Percentiles rank a stretch among this genome's conserved stretches.
phyloP scores from a whole-genome alignment of 2,329 filamentous ascomycete species.

The Paracoccidioides lutzii region DNA sequence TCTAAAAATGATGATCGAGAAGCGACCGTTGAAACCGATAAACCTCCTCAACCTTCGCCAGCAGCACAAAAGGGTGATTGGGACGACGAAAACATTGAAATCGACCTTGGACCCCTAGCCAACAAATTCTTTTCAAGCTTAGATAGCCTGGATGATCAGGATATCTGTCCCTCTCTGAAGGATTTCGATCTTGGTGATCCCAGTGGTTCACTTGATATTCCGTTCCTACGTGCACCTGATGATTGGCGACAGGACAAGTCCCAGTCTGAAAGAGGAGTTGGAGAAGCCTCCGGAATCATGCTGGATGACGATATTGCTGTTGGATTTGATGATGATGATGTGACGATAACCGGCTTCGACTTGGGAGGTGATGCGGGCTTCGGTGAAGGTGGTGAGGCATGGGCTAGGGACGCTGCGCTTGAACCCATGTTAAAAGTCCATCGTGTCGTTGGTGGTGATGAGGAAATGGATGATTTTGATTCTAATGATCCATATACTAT shows the following conservation, averaged over 20 bases:
- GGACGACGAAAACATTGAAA: constrained; percentile 49
- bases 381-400: constrained; percentile 89
- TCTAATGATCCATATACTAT: constrained; percentile 62
- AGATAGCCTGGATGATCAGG: constrained; percentile 62
- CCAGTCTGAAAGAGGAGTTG: constrained; percentile 37
- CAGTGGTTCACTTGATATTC: constrained; percentile 73
- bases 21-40: constrained; percentile 36
- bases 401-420: constrained; percentile 79
- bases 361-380: constrained; percentile 63
- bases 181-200: constrained; percentile 83
- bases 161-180: constrained; percentile 90
- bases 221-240: constrained; percentile 78
- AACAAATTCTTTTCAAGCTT: constrained; percentile 79
- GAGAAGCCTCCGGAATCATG: constrained; percentile 65
- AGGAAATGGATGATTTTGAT: constrained; percentile 36
- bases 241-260: constrained; percentile 65
- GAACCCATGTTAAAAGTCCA: constrained; percentile 78
- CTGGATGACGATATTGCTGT: constrained; percentile 75
- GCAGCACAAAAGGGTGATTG: constrained; percentile 24
- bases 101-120: constrained; percentile 64
- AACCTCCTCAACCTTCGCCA: constrained; percentile 20
- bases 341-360: constrained; percentile 56
- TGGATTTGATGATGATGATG: constrained; percentile 68
- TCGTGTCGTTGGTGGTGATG: constrained; percentile 39
- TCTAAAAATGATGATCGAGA: constrained; percentile 22